A percentile compares a stretch with the other conserved stretches of the same genome.
Evolutionary conservation across 257 asterid genomes (phyloP).

Genomic region (Solanum bulbocastanum): DNA sequence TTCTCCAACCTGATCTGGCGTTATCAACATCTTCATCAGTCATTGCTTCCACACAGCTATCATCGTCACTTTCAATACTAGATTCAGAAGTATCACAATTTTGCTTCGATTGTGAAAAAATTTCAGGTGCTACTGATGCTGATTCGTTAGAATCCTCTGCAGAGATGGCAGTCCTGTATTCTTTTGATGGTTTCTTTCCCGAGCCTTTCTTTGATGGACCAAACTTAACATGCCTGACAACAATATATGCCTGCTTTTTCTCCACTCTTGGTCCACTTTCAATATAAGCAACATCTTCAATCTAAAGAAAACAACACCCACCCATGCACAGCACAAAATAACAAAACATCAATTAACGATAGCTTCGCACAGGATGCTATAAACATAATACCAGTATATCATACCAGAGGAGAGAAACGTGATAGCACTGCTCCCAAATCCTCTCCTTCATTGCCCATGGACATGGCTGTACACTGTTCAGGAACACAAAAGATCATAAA

Average conservation of each 20-base stretch:
- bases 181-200: slow-evolving; percentile 36
- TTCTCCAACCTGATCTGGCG: slow-evolving; percentile 18
- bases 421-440: slow-evolving; percentile 44
- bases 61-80: slow-evolving; percentile 5
- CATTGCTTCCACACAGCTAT: slow-evolving; percentile 9
- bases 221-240: slow-evolving; percentile 66
- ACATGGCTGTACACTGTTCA: slow-evolving; percentile 52
- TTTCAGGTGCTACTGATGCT: neutral
- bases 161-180: neutral
- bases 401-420: slow-evolving; percentile 65
- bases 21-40: slow-evolving; percentile 17
- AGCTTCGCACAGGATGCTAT: neutral
- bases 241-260: slow-evolving; percentile 48
- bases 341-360: neutral
- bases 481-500: slow-evolving; percentile 1
- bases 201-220: slow-evolving; percentile 55
- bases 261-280: slow-evolving; percentile 56
- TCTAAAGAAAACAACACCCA: slow-evolving; percentile 23
- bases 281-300: slow-evolving; percentile 46
- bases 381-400: slow-evolving; percentile 2
- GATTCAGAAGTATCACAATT: neutral
- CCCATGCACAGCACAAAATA: neutral
- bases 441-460: slow-evolving; percentile 15
- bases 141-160: neutral
- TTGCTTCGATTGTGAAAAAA: neutral